Evolutionary conservation across 768 basidiomycete genomes (phyloP).

Genomic region (Cyclocybe cylindracea): DNA sequence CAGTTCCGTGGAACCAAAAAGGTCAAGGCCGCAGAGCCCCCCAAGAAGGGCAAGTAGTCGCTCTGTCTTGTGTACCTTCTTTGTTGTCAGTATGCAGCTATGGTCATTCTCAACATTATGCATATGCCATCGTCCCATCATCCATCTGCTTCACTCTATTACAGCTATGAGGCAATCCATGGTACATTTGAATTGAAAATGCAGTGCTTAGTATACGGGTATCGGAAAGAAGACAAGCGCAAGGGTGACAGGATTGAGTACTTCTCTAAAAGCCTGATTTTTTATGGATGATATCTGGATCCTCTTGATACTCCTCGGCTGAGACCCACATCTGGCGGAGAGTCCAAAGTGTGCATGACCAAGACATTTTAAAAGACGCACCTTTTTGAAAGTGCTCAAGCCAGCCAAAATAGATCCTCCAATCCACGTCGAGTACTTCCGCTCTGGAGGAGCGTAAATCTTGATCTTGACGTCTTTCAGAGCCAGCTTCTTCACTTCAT

Average conservation of each 20-base stretch:
- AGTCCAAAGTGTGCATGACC: constrained; percentile 9
- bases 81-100: constrained; percentile 34
- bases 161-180: neutral
- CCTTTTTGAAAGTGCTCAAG: constrained; percentile 97
- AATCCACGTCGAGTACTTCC: constrained; percentile 97
- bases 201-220: constrained; percentile 22
- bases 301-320: constrained; percentile 98
- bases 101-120: constrained; percentile 24
- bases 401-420: constrained; percentile 97
- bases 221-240: constrained; percentile 18
- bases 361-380: constrained; percentile 24
- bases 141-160: neutral
- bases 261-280: constrained; percentile 77
- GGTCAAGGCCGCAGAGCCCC: constrained; percentile 86
- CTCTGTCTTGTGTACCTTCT: constrained; percentile 21
- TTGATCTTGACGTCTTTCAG: constrained; percentile 97
- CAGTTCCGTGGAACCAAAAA: constrained; percentile 97
- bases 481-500: constrained; percentile 95
- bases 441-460: constrained; percentile 98
- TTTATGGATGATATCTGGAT: constrained; percentile 98
- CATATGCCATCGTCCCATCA: constrained; percentile 14
- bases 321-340: constrained; percentile 94
- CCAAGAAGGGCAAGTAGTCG: constrained; percentile 89
- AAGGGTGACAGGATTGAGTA: neutral
- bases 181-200: constrained; percentile 7